Evolutionary conservation across 2,329 filamentous ascomycete genomes (phyloP).

Genomic region (Blumeriella jaapii): DNA sequence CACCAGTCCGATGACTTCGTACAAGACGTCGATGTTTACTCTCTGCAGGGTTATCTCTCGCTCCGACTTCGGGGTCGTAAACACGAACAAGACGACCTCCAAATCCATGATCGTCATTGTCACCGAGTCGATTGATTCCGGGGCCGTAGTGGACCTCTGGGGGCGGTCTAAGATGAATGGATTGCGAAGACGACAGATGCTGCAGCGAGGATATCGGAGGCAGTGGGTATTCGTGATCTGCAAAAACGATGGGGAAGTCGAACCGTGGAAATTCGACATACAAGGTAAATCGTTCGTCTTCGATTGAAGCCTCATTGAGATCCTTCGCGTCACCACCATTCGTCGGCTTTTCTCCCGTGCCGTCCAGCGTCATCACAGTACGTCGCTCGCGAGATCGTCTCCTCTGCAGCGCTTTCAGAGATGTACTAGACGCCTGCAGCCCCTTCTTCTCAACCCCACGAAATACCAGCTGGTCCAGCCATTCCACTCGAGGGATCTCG

Average conservation of each 20-base stretch:
- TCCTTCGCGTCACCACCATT: slow-evolving; percentile 32
- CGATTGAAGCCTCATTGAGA: slow-evolving; percentile 22
- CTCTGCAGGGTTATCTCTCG: slow-evolving; percentile 85
- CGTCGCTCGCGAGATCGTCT: slow-evolving; percentile 28
- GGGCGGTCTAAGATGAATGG: slow-evolving; percentile 62
- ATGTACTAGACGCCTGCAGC: slow-evolving; percentile 50
- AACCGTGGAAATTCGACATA: slow-evolving; percentile 90
- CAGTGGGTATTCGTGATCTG: slow-evolving; percentile 82
- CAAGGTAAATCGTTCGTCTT: slow-evolving; percentile 60
- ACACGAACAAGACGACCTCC: slow-evolving; percentile 64
- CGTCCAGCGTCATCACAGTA: slow-evolving; percentile 27
- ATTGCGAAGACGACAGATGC: slow-evolving; percentile 49
- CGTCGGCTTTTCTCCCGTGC: slow-evolving; percentile 17
- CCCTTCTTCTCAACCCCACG: slow-evolving; percentile 74
- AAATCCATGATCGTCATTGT: slow-evolving; percentile 34
- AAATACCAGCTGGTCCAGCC: slow-evolving; percentile 92
- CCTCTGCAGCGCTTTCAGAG: slow-evolving; percentile 45
- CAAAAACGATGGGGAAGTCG: slow-evolving; percentile 91
- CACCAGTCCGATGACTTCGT: slow-evolving; percentile 80
- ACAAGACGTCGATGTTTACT: slow-evolving; percentile 88
- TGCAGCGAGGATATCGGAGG: slow-evolving; percentile 70
- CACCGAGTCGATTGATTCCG: slow-evolving; percentile 63
- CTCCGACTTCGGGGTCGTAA: slow-evolving; percentile 87
- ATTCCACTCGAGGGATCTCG: slow-evolving; percentile 84
- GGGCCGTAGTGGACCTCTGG: slow-evolving; percentile 86